Evolutionary conservation across 495 filamentous ascomycete species (phyloP).

Genomic region (Penicillium robsamsonii): DNA sequence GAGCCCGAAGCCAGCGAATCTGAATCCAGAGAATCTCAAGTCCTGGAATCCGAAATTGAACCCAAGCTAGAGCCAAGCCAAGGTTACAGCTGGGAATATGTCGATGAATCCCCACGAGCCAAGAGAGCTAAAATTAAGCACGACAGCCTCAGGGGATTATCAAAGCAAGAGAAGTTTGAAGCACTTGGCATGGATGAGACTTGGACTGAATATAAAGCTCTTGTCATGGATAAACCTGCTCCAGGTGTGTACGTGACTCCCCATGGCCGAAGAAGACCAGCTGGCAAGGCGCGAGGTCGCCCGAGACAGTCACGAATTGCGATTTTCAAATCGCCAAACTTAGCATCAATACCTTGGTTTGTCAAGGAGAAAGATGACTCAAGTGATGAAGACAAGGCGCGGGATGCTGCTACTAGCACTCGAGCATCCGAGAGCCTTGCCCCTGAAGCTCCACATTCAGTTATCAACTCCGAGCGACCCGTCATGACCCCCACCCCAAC

Average conservation of each 20-base stretch:
- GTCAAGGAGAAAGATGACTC: slow-evolving; percentile 5
- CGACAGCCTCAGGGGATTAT: slow-evolving; percentile 28
- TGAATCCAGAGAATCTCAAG: not conserved
- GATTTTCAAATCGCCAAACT: slow-evolving; percentile 47
- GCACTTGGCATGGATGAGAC: slow-evolving; percentile 44
- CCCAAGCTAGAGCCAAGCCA: not conserved
- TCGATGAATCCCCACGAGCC: not conserved
- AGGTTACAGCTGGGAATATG: slow-evolving; percentile 1
- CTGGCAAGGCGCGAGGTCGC: slow-evolving; percentile 47
- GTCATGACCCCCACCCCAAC: not conserved
- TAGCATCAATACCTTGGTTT: slow-evolving; percentile 43
- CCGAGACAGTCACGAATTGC: slow-evolving; percentile 49
- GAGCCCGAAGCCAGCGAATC: not conserved
- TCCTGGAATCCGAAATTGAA: not conserved
- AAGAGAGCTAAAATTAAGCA: slow-evolving; percentile 16
- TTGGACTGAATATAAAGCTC: slow-evolving; percentile 46
- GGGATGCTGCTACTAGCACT: not conserved
- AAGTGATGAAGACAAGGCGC: slow-evolving; percentile 7
- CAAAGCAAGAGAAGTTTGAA: slow-evolving; percentile 39
- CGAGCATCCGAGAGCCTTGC: not conserved
- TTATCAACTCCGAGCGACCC: not conserved
- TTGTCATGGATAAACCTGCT: slow-evolving; percentile 37
- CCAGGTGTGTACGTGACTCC: slow-evolving; percentile 55
- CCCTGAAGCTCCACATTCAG: not conserved
- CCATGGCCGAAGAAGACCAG: slow-evolving; percentile 43